Conservation (phyloP, 495 filamentous ascomycete species). For the Oleoguttula mirabilis region DNA sequence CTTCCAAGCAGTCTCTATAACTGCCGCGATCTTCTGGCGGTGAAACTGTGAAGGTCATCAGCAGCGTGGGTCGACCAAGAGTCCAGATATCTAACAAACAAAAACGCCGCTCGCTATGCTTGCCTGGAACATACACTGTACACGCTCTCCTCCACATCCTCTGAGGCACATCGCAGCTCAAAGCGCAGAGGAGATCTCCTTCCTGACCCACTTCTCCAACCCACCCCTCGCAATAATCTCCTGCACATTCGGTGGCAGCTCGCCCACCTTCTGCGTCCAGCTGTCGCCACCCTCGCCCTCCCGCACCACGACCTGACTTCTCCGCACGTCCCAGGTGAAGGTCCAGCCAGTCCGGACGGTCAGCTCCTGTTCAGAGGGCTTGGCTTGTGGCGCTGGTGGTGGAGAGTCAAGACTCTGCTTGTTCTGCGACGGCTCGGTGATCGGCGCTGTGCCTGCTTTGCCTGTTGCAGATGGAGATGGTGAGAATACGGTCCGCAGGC, state of each 20-base stretch:
- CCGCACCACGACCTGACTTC: slow-evolving; percentile 53
- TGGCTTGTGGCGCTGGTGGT: slow-evolving; percentile 28
- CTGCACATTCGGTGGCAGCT: slow-evolving; percentile 80
- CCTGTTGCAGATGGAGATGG: slow-evolving; percentile 13
- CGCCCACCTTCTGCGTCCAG: slow-evolving; percentile 76
- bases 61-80: too few species aligned
- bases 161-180: too few species aligned
- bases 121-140: too few species aligned
- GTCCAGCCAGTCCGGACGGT: slow-evolving; percentile 85
- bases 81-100: too few species aligned
- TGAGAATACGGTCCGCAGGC: slow-evolving; percentile 54
- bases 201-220: slow-evolving; percentile 76
- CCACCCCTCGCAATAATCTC: slow-evolving; percentile 49
- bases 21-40: too few species aligned
- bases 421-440: slow-evolving; percentile 28
- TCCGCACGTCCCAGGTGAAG: slow-evolving; percentile 70
- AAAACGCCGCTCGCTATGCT: too few species aligned
- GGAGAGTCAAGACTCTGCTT: slow-evolving; percentile 36
- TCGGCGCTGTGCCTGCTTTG: background rate
- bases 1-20: too few species aligned
- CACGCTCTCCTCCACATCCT: too few species aligned
- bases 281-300: slow-evolving; percentile 50
- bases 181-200: too few species aligned
- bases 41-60: too few species aligned
- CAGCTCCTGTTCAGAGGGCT: slow-evolving; percentile 38